Base-by-base conservation (phyloP, 2,329 filamentous ascomycete genomes). In the Metarhizium brunneum region DNA sequence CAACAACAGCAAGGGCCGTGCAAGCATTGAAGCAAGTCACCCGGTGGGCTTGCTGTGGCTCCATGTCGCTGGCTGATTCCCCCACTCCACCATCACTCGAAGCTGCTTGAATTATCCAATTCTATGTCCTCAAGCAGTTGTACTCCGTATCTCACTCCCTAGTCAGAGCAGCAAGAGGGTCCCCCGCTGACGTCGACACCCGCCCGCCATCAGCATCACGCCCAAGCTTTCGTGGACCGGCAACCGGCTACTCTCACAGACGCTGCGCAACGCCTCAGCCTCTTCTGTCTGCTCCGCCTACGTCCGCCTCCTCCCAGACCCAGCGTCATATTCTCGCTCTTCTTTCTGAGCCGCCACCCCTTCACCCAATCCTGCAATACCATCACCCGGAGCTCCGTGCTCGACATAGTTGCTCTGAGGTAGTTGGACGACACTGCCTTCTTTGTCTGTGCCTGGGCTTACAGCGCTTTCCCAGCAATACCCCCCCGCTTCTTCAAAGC, bases 401-500 rank as follows among this genome's bases (percentile, higher is more conserved):
- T 45, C 36, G 40, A 29, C 11, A 47, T 8, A 29, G 18, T 48
- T 48, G 45, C 45, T 14, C 20, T 16, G 45, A 30, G 18, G 20
- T 20, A 48, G 45, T 48, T 30, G 45, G 25, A 48, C 20, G 20
- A 30, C 18, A 30, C 45, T n/a, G 45, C 45, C 45, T 16, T 48
- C 45, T 48, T 30, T 48, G 45, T 45, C 45, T 7, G 45, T 48
- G 45, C 45, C 18, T 48, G 45, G 45, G 25, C 18, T 30, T 48
- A 29, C 43, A 48, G 20, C 20, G 13, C 35, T 40, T 32, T 35
- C 50, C 35, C 6, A 42, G 45, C 45, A 42, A 35, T 36, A 40
- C 51, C 48, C 38, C 55, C 59, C 59, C 59, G 57, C 59, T 57
- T 55, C 59, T 50, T 43, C 56, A 47, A 47, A 47, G 58, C 58